A percentile compares a stretch with the other conserved stretches of the same genome.
Conservation (phyloP, 1,284 basidiomycete genomes). For the Cutaneotrichosporon cyanovorans region DNA sequence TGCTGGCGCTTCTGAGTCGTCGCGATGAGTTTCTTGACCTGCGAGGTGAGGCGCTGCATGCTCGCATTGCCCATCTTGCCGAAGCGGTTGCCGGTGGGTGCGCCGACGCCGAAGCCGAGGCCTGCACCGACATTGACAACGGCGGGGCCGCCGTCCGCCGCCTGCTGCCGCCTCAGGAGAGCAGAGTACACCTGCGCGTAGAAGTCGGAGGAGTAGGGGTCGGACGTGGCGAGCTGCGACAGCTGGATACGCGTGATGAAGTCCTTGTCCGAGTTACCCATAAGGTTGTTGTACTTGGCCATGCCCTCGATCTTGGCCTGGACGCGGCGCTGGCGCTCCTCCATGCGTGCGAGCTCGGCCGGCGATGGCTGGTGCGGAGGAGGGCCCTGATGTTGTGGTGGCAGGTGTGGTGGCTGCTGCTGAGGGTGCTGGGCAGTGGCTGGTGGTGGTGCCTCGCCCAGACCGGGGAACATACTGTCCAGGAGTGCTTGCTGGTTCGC, state of each 20-base stretch:
- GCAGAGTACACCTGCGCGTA: constrained; percentile 95
- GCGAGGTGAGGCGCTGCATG: constrained; percentile 94
- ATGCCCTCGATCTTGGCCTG: constrained; percentile 48
- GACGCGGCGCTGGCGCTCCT: constrained; percentile 32
- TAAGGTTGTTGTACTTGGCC: constrained; percentile 94
- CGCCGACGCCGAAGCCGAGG: constrained; percentile 72
- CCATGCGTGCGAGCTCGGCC: constrained; percentile 32
- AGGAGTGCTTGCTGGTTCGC: constrained; percentile 33
- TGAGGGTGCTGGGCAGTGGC: constrained; percentile 3
- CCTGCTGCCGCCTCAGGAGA: constrained; percentile 64
- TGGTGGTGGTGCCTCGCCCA: constrained; percentile 22
- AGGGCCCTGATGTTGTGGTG: constrained; percentile 28
- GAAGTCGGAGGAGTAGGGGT: constrained; percentile 96
- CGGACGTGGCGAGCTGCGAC: constrained; percentile 89
- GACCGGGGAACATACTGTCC: constrained; percentile 43
- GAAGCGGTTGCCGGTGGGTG: constrained; percentile 48
- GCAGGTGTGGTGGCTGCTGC: constrained; percentile 9
- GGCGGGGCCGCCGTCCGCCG: constrained; percentile 4
- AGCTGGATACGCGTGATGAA: constrained; percentile 99
- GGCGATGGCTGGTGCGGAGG: constrained; percentile 21
- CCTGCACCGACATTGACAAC: constrained; percentile 69
- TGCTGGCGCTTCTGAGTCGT: constrained; percentile 79
- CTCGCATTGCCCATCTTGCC: constrained; percentile 64
- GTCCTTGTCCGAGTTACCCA: constrained; percentile 89
- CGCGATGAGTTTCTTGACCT: constrained; percentile 93